Evolutionary conservation across 495 filamentous ascomycete genomes (phyloP).

Genomic region (Lasiosphaeris hirsuta): DNA sequence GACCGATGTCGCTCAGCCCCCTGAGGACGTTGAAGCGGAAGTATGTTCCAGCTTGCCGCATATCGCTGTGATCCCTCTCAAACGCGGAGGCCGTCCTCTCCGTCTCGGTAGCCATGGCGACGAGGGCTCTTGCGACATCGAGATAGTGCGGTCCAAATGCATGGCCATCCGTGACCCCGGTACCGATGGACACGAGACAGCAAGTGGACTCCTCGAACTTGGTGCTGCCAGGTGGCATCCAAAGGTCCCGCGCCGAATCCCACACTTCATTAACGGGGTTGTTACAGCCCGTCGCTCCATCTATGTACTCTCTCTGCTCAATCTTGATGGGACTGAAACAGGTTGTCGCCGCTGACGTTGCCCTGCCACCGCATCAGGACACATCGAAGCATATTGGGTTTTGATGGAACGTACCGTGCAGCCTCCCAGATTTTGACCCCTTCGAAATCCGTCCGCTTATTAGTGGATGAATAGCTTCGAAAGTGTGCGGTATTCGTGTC

Average conservation of each 20-base stretch:
- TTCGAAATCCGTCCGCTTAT: not conserved
- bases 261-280: too few relatives aligned
- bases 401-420: slow-evolving; percentile 20
- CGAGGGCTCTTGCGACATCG: slow-evolving; percentile 18
- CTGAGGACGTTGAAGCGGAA: too few relatives aligned
- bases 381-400: slow-evolving; percentile 2
- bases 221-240: slow-evolving; percentile 33
- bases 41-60: too few relatives aligned
- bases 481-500: slow-evolving; percentile 42
- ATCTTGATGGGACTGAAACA: slow-evolving; percentile 49
- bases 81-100: slow-evolving; percentile 31
- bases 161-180: slow-evolving; percentile 36
- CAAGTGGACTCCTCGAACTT: slow-evolving; percentile 34
- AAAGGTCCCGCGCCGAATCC: slow-evolving; percentile 19
- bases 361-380: slow-evolving; percentile 44
- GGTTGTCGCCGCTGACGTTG: slow-evolving; percentile 42
- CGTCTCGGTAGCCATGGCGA: slow-evolving; percentile 34
- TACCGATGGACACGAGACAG: slow-evolving; percentile 49
- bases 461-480: slow-evolving; percentile 39
- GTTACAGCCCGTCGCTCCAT: too few relatives aligned
- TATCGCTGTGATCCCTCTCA: too few relatives aligned
- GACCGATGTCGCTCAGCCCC: too few relatives aligned
- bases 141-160: slow-evolving; percentile 27
- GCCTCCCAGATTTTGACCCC: too few relatives aligned
- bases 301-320: too few relatives aligned